Evolutionary conservation across 108 stramenopile species (phyloP).

Genomic region (Skeletonema costatum): DNA sequence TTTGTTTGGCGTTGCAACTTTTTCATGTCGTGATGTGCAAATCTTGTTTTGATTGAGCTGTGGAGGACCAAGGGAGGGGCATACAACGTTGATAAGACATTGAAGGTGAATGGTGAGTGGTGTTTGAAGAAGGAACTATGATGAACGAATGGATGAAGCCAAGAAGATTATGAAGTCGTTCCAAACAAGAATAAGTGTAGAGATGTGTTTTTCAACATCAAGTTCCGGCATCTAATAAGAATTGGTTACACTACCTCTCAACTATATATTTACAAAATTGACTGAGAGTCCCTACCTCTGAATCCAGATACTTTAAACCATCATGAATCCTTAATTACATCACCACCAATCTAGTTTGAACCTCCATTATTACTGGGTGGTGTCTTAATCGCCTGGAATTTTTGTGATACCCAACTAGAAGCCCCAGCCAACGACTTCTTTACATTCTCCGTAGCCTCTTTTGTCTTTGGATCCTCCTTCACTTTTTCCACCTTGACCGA

Average conservation of each 20-base stretch:
- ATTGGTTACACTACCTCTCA: neutral
- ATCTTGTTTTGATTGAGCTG: conserved; percentile 70
- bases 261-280: neutral
- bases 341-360: neutral
- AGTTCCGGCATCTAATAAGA: neutral
- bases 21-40: conserved; percentile 71
- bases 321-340: neutral
- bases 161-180: conserved; percentile 66
- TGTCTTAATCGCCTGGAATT: neutral
- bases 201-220: neutral
- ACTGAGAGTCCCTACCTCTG: neutral
- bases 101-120: conserved; percentile 84
- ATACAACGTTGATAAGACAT: conserved; percentile 78
- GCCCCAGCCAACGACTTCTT: neutral
- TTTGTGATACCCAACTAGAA: neutral
- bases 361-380: neutral
- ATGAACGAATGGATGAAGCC: conserved; percentile 47
- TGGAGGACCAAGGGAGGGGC: conserved; percentile 71
- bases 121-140: conserved; percentile 76
- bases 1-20: conserved; percentile 50
- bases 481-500: neutral
- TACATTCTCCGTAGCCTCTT: neutral
- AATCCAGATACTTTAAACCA: neutral
- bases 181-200: conserved; percentile 26
- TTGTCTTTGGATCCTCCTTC: neutral